Evolutionary conservation across 768 basidiomycete genomes (phyloP).

Genomic region (Boletus rubroflammeus): DNA sequence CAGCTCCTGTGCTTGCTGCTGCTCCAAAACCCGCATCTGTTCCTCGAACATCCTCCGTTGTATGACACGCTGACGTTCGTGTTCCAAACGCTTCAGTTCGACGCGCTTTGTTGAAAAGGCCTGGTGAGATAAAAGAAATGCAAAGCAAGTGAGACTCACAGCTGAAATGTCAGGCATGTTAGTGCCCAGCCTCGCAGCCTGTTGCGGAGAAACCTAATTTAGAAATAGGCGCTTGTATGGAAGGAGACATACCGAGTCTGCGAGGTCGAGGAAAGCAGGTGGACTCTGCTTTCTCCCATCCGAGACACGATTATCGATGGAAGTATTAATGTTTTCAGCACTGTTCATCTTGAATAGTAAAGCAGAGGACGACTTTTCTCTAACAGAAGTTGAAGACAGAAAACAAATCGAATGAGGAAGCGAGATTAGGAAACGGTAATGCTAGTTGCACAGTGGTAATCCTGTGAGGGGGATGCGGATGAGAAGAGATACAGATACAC

Average conservation of each 20-base stretch:
- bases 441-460: constrained; percentile 66
- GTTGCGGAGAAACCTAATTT: constrained; percentile 5
- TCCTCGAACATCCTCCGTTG: constrained; percentile 94
- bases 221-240: constrained; percentile 7
- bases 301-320: constrained; percentile 67
- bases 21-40: constrained; percentile 92
- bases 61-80: constrained; percentile 82
- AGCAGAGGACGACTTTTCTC: constrained; percentile 47
- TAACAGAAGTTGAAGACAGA: constrained; percentile 48
- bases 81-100: constrained; percentile 79
- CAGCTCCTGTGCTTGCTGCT: constrained; percentile 84
- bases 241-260: constrained; percentile 72
- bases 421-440: constrained; percentile 50
- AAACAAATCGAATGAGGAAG: constrained; percentile 47
- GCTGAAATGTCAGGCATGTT: constrained; percentile 86
- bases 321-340: constrained; percentile 66
- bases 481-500: constrained; percentile 24
- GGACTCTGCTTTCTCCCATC: constrained; percentile 83
- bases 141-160: constrained; percentile 44
- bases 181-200: constrained; percentile 82
- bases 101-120: constrained; percentile 54
- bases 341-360: constrained; percentile 61
- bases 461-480: constrained; percentile 34
- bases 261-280: constrained; percentile 89
- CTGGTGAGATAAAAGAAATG: constrained; percentile 2